These are phyloP conservation scores for Phaffia tasmanica DNA, from an alignment of 768 basidiomycete genomes.

Conservation along the genomic window DNA sequence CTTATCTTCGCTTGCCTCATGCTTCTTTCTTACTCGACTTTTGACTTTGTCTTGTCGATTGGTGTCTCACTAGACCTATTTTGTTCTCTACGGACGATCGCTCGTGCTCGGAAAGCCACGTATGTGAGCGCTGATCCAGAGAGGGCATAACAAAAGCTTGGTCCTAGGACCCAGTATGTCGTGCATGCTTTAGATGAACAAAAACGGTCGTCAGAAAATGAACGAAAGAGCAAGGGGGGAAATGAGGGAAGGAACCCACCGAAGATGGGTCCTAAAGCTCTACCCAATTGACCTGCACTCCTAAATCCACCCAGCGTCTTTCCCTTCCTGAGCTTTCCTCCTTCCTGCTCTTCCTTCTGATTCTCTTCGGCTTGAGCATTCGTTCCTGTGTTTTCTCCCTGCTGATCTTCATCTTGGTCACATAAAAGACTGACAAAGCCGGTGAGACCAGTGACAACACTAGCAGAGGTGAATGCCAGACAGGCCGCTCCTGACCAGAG, in stretches of 20 bases:
- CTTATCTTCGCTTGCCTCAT: too few species aligned
- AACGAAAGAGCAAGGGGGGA: neutral
- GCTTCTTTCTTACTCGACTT: too few species aligned
- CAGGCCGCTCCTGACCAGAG: slow-evolving; percentile 58
- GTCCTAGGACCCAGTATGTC: slow-evolving; percentile 36
- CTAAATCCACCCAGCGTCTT: slow-evolving; percentile 69
- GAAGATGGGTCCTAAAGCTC: slow-evolving; percentile 83
- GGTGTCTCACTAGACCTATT: too few species aligned
- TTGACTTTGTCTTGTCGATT: too few species aligned
- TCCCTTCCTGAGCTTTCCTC: slow-evolving; percentile 43
- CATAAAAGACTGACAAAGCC: slow-evolving; percentile 83
- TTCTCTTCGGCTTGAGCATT: slow-evolving; percentile 49
- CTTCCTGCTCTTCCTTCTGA: slow-evolving; percentile 42
- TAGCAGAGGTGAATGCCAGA: slow-evolving; percentile 87
- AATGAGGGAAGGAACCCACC: slow-evolving; percentile 42
- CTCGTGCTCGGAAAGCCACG: neutral
- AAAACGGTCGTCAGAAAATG: neutral
- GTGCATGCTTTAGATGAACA: slow-evolving; percentile 10
- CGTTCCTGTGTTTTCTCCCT: slow-evolving; percentile 52
- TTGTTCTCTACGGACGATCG: slow-evolving; percentile 8
- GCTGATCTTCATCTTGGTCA: slow-evolving; percentile 49
- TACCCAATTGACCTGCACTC: slow-evolving; percentile 85
- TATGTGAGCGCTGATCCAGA: slow-evolving; percentile 27
- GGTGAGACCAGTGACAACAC: slow-evolving; percentile 86
- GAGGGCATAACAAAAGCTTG: slow-evolving; percentile 33